These are phyloP conservation scores for Aspergillus conjunctus DNA, from an alignment of 495 filamentous ascomycete species.

Conservation along the genomic window DNA sequence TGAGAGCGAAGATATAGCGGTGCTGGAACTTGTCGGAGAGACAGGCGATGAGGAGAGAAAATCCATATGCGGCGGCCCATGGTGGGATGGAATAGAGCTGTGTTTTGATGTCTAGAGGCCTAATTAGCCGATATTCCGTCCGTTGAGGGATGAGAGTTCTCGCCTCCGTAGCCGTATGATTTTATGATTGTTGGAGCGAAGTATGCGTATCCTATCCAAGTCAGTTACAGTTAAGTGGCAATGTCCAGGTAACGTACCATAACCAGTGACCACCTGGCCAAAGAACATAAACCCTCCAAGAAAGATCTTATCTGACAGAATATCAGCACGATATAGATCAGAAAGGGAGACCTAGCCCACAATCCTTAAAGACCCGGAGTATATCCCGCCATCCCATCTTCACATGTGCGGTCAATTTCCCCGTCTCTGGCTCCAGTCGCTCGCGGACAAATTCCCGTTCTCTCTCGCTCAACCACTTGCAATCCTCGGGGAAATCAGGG, in stretches of 20 bases:
- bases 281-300: constrained; percentile 87
- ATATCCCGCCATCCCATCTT: constrained; percentile 65
- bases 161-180: constrained; percentile 60
- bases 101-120: constrained; percentile 59
- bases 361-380: constrained; percentile 70
- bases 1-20: constrained; percentile 72
- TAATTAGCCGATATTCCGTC: neutral
- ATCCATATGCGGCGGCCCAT: constrained; percentile 73
- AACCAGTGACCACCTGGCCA: constrained; percentile 77
- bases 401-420: constrained; percentile 64
- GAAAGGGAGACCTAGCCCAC: constrained; percentile 21
- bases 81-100: constrained; percentile 81
- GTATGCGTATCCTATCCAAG: constrained; percentile 60
- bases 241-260: constrained; percentile 59
- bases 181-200: constrained; percentile 77
- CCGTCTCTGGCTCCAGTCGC: constrained; percentile 78
- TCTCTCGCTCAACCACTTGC: constrained; percentile 62
- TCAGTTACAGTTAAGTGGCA: constrained; percentile 58
- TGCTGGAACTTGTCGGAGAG: constrained; percentile 68
- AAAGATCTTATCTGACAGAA: constrained; percentile 58
- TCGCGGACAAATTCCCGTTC: constrained; percentile 72
- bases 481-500: constrained; percentile 68
- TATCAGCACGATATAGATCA: constrained; percentile 15
- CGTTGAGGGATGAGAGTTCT: constrained; percentile 2
- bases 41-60: constrained; percentile 71